A percentile compares a stretch with the other conserved stretches of the same genome.
Conservation (phyloP, 495 filamentous ascomycete genomes). For the Penicillium angulare region DNA sequence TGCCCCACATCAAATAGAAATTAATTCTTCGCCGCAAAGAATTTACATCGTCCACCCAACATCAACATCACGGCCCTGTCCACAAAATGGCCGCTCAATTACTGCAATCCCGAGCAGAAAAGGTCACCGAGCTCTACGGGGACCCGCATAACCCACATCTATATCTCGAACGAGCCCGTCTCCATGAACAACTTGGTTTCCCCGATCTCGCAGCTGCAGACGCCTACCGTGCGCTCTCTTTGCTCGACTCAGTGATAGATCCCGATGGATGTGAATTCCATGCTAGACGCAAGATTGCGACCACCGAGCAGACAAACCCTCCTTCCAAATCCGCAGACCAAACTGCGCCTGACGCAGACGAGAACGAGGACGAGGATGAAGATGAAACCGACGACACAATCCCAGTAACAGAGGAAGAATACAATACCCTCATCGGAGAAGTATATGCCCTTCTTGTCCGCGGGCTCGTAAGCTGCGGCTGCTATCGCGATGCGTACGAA, state of each 20-base stretch:
- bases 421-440: slow-evolving; percentile 37
- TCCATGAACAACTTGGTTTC: slow-evolving; percentile 74
- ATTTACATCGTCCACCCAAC: too few species aligned
- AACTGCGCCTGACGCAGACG: slow-evolving; percentile 13
- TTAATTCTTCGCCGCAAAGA: not conserved
- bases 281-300: slow-evolving; percentile 28
- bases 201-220: slow-evolving; percentile 88
- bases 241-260: slow-evolving; percentile 77
- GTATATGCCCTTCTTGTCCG: slow-evolving; percentile 48
- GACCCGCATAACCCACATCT: slow-evolving; percentile 76
- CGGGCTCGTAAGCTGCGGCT: slow-evolving; percentile 64
- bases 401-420: slow-evolving; percentile 40
- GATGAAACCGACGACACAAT: slow-evolving; percentile 37
- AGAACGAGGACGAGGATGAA: slow-evolving; percentile 25
- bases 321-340: not conserved
- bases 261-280: slow-evolving; percentile 47
- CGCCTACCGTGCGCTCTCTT: slow-evolving; percentile 82
- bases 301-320: slow-evolving; percentile 1
- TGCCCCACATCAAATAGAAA: slow-evolving; percentile 3
- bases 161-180: slow-evolving; percentile 68
- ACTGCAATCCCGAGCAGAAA: slow-evolving; percentile 24
- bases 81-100: slow-evolving; percentile 5
- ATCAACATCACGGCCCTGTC: too few species aligned
- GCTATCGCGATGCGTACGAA: slow-evolving; percentile 65
- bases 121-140: slow-evolving; percentile 33